Evolutionary conservation across 495 filamentous ascomycete species (phyloP).

Genomic region (Lasiosphaeria miniovina): DNA sequence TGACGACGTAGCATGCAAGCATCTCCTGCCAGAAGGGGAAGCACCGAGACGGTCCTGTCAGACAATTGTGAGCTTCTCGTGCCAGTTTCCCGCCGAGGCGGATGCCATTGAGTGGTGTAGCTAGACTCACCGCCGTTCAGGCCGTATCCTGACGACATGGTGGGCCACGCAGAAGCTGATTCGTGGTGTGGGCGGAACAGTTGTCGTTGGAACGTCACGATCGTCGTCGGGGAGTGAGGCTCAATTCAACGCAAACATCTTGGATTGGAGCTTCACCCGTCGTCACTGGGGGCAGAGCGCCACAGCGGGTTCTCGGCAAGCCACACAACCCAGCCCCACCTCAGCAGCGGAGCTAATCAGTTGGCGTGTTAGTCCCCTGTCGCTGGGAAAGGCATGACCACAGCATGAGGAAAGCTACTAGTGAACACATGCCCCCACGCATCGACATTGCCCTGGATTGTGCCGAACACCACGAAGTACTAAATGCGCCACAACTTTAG

Average conservation of each 20-base stretch:
- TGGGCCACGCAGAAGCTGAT: slow-evolving; percentile 31
- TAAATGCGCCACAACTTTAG: too few species aligned
- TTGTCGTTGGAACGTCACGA: slow-evolving; percentile 13
- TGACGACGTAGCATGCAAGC: slow-evolving; percentile 85
- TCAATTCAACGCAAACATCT: slow-evolving; percentile 12
- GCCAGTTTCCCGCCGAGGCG: slow-evolving; percentile 2
- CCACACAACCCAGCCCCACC: not conserved
- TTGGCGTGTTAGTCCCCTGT: not conserved
- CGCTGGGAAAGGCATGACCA: not conserved
- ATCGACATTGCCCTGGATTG: not conserved
- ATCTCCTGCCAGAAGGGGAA: slow-evolving; percentile 98
- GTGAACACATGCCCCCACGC: not conserved
- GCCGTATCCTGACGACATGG: slow-evolving; percentile 81
- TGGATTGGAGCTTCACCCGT: slow-evolving; percentile 18
- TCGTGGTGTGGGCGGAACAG: slow-evolving; percentile 20
- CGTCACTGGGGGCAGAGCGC: not conserved
- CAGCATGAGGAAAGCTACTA: not conserved
- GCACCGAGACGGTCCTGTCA: slow-evolving; percentile 79
- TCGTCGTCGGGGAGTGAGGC: slow-evolving; percentile 17
- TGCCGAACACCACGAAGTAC: too few species aligned
- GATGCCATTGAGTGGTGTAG: slow-evolving; percentile 9
- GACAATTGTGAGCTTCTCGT: slow-evolving; percentile 7
- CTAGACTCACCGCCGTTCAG: slow-evolving; percentile 66
- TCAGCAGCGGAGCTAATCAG: not conserved
- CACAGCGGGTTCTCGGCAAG: slow-evolving; percentile 2